Evolutionary conservation across 2,329 filamentous ascomycete genomes (phyloP), one percentile per base, ranked within the genome.

Genomic region (Fusarium guadeloupense): DNA sequence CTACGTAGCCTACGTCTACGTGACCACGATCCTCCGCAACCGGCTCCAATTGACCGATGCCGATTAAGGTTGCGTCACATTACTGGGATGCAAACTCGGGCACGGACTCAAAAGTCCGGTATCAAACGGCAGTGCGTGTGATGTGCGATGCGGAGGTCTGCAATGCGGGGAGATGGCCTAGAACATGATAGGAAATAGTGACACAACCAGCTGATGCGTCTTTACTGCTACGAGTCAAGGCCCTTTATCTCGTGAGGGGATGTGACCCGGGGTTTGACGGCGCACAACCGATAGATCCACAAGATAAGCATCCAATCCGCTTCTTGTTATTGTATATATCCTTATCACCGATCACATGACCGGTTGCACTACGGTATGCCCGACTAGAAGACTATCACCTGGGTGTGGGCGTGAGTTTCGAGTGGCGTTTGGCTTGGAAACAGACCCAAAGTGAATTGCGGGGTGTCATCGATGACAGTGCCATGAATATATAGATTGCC

Each of bases 331-430:
- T 56, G 47, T 40, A 50, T 5, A 5, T 9, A 13, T 9, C 39
- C 49, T 56, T 64, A 56, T 55, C 60, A 47, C 60, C 60, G 60
- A 64, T 64, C 60, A 64, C 50, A 39, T 64, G 60, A 64, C 60
- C 60, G 60, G 60, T 16, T 26, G n/a, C 17, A 16, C 21, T 25
- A 25, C 45, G 31, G 23, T 8, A 31, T 52, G 31, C 17, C 61
- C 60, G 60, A 48, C 45, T 60, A 64, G 37, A 37, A n/a, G 31
- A 33, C 34, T 19, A 28, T 54, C 35, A 30, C 16, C 39, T 20
- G 35, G 46, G 40, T 14, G 12, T 34, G 19, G 13, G 34, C 31
- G 34, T 26, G 23, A 28, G 21, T 9, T 5, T n/a, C n/a, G 12
- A 7, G 55, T 59, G 55, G 55, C 55, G 55, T 41, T 20, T 30